Evolutionary conservation across 1,284 basidiomycete species (phyloP), one percentile per base, ranked within the genome.

Genomic region (Coniferiporia weirii): DNA sequence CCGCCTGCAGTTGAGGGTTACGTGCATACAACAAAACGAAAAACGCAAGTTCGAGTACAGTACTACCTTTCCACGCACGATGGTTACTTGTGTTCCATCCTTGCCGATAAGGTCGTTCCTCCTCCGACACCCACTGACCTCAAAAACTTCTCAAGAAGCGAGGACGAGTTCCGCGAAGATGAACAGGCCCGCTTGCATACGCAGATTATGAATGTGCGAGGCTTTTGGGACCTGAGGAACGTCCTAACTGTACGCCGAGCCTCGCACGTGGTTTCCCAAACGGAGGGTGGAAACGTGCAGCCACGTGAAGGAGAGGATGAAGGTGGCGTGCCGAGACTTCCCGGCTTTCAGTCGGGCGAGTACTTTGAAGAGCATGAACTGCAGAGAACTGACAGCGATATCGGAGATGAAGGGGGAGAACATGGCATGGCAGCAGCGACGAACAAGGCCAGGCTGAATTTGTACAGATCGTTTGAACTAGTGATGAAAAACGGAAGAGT

Each of bases 1-100:
- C 92, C 92, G 1, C 82, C 84, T 0, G 80, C 82, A 1, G 74
- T 94, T 49, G 92, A 95, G 71, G 92, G 92, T 1, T 94, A 88
- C 70, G 72, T 93, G 38, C 81, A 89, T 59, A 84, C 87, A 54
- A 79, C 93, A 67, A 82, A 80, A 61, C 77, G 83, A 0, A 83
- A 82, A 57, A 78, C 81, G 36, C 83, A 85, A 63, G 70, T 73
- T 34, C 83, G 79, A 61, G 83, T 85, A 53, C 74, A 78, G 7
- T 68, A 89, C 6, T 95, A 94, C 71, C 74, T 95, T 17, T 75
- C 80, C 34, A 84, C 83, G 6, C 89, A 94, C 66, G 81, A 87
- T 57, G 87, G 89, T 2, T 82, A 83, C 66, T 71, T 94, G 19
- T 93, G 92, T 71, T 75, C 82, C 10, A 66, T 88, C 51, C 66